A percentile compares a stretch with the other conserved stretches of the same genome.
phyloP scores from a whole-genome alignment of 805 yeast species.

The Lipomyces spencermartinsiae region DNA sequence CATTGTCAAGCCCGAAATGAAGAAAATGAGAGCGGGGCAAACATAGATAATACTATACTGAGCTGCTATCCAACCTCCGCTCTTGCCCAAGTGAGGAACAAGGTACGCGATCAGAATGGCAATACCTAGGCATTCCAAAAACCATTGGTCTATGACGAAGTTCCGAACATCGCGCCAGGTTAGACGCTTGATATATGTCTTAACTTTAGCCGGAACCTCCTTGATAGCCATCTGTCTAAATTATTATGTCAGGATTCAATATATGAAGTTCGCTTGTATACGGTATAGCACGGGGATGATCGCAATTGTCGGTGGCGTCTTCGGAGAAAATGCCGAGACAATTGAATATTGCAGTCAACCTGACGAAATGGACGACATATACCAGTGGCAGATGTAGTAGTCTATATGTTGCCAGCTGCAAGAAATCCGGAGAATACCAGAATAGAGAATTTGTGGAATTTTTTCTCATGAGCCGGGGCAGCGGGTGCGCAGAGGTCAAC shows the following conservation, averaged over 20 bases:
- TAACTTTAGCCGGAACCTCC: neutral
- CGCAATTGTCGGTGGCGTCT: neutral
- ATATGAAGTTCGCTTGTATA: neutral
- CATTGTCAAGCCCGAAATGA: conserved; percentile 83
- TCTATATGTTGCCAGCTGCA: neutral
- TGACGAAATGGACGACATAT: neutral
- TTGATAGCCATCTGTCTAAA: neutral
- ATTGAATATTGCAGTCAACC: neutral
- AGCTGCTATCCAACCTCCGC: conserved; percentile 76
- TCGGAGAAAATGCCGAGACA: neutral
- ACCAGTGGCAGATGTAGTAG: neutral
- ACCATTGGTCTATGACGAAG: conserved; percentile 60
- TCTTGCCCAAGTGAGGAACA: conserved; percentile 82
- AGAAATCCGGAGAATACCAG: too few relatives aligned
- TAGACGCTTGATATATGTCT: conserved; percentile 17
- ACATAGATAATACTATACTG: conserved; percentile 85
- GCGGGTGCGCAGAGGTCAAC: too few relatives aligned
- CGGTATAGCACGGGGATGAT: neutral
- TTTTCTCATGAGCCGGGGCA: too few relatives aligned
- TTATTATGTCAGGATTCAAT: neutral
- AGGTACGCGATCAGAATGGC: conserved; percentile 76
- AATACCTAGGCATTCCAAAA: conserved; percentile 71
- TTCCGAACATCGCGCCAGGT: conserved; percentile 24
- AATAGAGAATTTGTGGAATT: too few relatives aligned
- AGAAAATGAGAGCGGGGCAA: conserved; percentile 84